Evolutionary conservation across 331 rosid genomes (phyloP).

Genomic region (Malus hybrid): DNA sequence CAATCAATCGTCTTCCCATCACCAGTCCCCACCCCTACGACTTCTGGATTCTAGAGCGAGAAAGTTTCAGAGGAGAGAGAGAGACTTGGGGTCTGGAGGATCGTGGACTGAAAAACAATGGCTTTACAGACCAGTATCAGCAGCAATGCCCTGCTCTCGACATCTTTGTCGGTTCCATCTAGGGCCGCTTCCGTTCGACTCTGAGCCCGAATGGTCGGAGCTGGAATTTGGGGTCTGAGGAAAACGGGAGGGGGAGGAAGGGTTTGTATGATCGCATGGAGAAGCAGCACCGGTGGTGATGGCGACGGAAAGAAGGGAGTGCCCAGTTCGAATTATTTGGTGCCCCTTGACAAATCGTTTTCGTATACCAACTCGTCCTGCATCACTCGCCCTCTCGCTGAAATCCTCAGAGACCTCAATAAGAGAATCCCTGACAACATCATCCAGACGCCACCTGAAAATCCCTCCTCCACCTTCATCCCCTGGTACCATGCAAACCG

Average conservation of each 20-base stretch:
- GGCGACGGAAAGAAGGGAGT: background rate
- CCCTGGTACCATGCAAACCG: slow-evolving; percentile 97
- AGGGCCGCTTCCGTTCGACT: background rate
- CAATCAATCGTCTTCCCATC: background rate
- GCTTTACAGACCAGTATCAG: slow-evolving; percentile 9
- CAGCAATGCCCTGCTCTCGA: slow-evolving; percentile 1
- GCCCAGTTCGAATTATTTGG: slow-evolving; percentile 76
- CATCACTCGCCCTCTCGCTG: slow-evolving; percentile 74
- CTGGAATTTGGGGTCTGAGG: background rate
- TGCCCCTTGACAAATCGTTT: slow-evolving; percentile 69
- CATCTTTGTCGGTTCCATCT: background rate
- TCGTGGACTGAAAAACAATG: slow-evolving; percentile 1
- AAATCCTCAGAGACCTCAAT: slow-evolving; percentile 80
- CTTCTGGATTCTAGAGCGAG: background rate
- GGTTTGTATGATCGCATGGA: background rate
- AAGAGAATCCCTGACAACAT: slow-evolving; percentile 83
- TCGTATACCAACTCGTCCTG: slow-evolving; percentile 56
- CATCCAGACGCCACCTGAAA: slow-evolving; percentile 27
- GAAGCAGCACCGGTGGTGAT: slow-evolving; percentile 3
- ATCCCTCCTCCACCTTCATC: slow-evolving; percentile 34
- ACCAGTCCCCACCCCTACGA: background rate
- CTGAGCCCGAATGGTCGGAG: background rate
- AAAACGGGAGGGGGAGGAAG: slow-evolving; percentile 2
- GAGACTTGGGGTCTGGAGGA: too few relatives aligned
- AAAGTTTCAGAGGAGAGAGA: background rate